phyloP scores from a whole-genome alignment of 2,329 filamentous ascomycete genomes.

The Cadophora sp. region DNA sequence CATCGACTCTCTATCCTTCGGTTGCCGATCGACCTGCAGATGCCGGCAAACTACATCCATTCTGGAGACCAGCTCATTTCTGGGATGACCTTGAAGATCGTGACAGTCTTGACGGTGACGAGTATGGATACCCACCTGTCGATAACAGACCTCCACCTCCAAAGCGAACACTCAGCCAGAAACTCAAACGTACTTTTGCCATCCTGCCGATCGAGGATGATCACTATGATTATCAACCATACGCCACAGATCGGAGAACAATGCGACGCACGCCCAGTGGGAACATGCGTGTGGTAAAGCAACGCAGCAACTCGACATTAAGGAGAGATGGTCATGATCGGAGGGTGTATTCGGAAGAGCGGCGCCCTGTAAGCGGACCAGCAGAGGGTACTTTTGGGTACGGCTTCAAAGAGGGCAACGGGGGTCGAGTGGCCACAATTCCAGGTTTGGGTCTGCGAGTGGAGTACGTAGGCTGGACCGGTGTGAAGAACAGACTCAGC shows the following conservation, averaged over 20 bases:
- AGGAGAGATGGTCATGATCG: slow-evolving; percentile 32
- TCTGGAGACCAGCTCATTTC: slow-evolving; percentile 63
- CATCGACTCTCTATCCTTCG: slow-evolving; percentile 48
- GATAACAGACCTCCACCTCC: slow-evolving; percentile 55
- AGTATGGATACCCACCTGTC: slow-evolving; percentile 51
- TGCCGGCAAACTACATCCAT: slow-evolving; percentile 62
- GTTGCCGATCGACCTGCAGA: slow-evolving; percentile 57
- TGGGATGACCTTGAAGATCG: slow-evolving; percentile 47
- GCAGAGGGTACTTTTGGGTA: slow-evolving; percentile 37
- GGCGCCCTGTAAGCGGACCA: slow-evolving; percentile 22
- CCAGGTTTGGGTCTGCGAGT: slow-evolving; percentile 51
- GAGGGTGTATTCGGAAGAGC: slow-evolving; percentile 22
- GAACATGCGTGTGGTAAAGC: slow-evolving; percentile 62
- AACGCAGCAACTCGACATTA: slow-evolving; percentile 52
- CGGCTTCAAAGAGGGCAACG: slow-evolving; percentile 42
- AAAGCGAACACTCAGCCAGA: slow-evolving; percentile 55
- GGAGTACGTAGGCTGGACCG: slow-evolving; percentile 56
- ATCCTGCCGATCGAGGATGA: slow-evolving; percentile 60
- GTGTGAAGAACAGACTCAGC: slow-evolving; percentile 60
- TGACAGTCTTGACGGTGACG: slow-evolving; percentile 33
- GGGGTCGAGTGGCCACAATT: slow-evolving; percentile 39
- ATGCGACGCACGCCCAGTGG: slow-evolving; percentile 66
- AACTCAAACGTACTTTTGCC: slow-evolving; percentile 60
- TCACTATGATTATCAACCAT: slow-evolving; percentile 46
- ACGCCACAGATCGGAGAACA: slow-evolving; percentile 59